These are phyloP conservation scores for Lecanicillium sp. DNA, from an alignment of 2,329 filamentous ascomycete genomes.

Conservation along the genomic window DNA sequence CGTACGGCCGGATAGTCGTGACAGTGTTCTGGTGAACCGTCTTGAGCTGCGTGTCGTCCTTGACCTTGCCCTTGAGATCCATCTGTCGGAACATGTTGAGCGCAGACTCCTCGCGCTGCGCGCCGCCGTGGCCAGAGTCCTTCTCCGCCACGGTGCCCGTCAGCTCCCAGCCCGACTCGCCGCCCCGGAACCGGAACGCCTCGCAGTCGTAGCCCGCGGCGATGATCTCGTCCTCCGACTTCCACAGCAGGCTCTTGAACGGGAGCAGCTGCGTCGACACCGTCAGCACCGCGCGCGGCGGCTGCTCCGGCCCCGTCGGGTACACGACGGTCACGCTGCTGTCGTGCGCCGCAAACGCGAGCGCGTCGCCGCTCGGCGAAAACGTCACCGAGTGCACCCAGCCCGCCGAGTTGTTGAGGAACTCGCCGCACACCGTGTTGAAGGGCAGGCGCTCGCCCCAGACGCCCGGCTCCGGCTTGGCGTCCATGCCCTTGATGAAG, in stretches of 20 bases:
- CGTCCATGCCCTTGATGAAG: slow-evolving; percentile 93
- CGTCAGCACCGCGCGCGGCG: slow-evolving; percentile 83
- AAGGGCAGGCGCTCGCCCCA: slow-evolving; percentile 97
- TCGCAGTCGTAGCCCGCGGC: slow-evolving; percentile 89
- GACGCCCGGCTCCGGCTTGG: slow-evolving; percentile 73
- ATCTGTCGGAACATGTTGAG: slow-evolving; percentile 98
- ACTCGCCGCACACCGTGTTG: slow-evolving; percentile 97
- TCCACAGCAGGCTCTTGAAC: slow-evolving; percentile 92
- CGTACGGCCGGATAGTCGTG: slow-evolving; percentile 72
- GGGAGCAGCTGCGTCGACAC: slow-evolving; percentile 86
- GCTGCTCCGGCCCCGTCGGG: slow-evolving; percentile 82
- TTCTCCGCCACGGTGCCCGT: slow-evolving; percentile 75
- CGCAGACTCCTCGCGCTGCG: slow-evolving; percentile 77
- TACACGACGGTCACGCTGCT: slow-evolving; percentile 97
- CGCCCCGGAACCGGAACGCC: slow-evolving; percentile 81
- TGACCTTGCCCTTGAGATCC: slow-evolving; percentile 91
- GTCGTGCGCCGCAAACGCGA: slow-evolving; percentile 92
- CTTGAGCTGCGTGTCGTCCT: slow-evolving; percentile 89
- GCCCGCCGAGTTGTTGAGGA: slow-evolving; percentile 88
- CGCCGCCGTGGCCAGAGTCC: slow-evolving; percentile 53
- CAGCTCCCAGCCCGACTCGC: slow-evolving; percentile 75
- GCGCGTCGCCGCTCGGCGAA: slow-evolving; percentile 84
- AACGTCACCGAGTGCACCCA: slow-evolving; percentile 95
- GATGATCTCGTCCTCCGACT: slow-evolving; percentile 84
- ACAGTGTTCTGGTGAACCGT: slow-evolving; percentile 97